A percentile compares a stretch with the other conserved stretches of the same genome.
phyloP scores from a whole-genome alignment of 1,139 yeast genomes.

The Barnettozyma hawaiiensis region DNA sequence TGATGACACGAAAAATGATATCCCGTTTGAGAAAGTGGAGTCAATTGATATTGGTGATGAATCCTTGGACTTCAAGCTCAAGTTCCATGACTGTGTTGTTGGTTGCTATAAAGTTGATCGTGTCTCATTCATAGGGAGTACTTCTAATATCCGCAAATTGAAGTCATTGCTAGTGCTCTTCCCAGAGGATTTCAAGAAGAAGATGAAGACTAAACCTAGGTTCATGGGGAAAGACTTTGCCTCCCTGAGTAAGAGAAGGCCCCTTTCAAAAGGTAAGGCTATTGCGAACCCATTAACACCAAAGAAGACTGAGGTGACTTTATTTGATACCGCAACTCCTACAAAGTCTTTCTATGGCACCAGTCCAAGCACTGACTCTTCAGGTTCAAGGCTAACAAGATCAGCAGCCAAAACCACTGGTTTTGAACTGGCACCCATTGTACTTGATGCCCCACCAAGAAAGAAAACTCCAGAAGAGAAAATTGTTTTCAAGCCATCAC shows the following conservation, averaged over 20 bases:
- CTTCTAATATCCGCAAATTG: neutral
- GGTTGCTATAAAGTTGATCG: neutral
- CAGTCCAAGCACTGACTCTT: neutral
- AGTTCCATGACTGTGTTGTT: neutral
- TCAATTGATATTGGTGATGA: slow-evolving; percentile 3
- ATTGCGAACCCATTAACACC: neutral
- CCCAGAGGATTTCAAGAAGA: neutral
- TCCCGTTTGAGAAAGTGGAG: neutral
- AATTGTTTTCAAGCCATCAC: slow-evolving; percentile 45
- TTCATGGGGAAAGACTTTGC: neutral
- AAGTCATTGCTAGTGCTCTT: neutral
- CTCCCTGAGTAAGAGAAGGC: neutral
- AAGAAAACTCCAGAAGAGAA: neutral
- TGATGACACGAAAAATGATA: neutral
- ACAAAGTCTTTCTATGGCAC: neutral
- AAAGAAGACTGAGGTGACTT: neutral
- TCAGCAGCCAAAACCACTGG: neutral
- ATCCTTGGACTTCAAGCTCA: slow-evolving; percentile 1
- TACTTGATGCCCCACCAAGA: neutral
- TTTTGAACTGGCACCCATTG: neutral
- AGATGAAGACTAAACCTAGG: neutral
- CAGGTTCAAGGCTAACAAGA: slow-evolving; percentile 3
- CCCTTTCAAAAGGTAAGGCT: neutral
- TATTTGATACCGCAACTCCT: neutral
- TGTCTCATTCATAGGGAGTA: slow-evolving; percentile 1